Conservation (phyloP, 345 rosid species). For the Streptanthus diversifolius region DNA sequence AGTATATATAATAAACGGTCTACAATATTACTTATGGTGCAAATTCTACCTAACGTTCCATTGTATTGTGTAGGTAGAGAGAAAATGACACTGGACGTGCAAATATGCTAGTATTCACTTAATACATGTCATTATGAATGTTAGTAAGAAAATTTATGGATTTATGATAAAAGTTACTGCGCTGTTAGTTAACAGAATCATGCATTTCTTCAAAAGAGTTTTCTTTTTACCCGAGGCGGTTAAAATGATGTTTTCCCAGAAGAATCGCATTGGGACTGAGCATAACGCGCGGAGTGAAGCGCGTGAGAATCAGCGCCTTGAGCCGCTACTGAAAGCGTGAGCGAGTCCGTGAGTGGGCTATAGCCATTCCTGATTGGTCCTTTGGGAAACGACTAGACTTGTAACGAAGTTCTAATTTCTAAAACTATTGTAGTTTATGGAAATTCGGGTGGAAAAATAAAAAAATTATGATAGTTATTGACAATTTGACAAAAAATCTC, state of each 20-base stretch:
- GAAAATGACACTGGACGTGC: constrained; percentile 8
- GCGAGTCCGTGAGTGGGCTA: constrained; percentile 29
- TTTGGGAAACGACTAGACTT: constrained; percentile 11
- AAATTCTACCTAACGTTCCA: not conserved
- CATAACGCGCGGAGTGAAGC: not conserved
- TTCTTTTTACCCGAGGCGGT: constrained; percentile 25
- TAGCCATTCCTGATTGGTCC: constrained; percentile 18
- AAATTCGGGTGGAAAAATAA: not conserved
- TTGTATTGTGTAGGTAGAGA: not conserved
- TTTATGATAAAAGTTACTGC: constrained; percentile 17
- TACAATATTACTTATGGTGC: not conserved
- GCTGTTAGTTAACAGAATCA: constrained; percentile 10
- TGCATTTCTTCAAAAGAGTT: not conserved
- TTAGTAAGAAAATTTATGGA: not conserved
- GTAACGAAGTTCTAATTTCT: not conserved
- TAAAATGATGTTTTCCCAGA: constrained; percentile 20
- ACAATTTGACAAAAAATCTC: not conserved
- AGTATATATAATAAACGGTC: not conserved
- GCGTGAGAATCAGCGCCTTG: not conserved
- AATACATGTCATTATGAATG: not conserved
- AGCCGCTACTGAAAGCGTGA: constrained; percentile 9
- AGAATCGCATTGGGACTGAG: not conserved
- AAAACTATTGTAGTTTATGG: not conserved
- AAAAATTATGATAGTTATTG: not conserved
- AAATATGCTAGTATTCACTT: not conserved